Evolutionary conservation across 345 rosid species (phyloP).

Genomic region (Eucalyptus sp.): DNA sequence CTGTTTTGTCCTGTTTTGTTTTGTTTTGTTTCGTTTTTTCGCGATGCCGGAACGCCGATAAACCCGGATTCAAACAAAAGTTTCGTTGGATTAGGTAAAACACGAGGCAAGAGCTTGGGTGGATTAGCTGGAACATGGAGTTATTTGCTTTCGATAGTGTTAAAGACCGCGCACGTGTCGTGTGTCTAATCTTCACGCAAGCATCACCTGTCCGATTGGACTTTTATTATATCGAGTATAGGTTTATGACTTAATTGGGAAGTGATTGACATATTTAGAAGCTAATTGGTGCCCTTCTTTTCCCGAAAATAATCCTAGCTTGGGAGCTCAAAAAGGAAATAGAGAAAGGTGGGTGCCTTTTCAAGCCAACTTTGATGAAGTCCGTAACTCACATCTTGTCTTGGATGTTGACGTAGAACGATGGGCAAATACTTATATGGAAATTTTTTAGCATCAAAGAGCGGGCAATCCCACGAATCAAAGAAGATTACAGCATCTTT

Average conservation of each 20-base stretch:
- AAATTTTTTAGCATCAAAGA: accelerated
- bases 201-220: background rate
- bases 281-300: background rate
- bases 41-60: no score
- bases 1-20: background rate
- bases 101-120: background rate
- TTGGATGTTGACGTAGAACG: background rate
- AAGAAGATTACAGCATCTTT: no score
- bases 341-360: background rate
- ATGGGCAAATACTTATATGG: no score
- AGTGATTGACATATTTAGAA: background rate
- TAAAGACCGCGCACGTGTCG: background rate
- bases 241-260: background rate
- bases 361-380: background rate
- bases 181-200: background rate
- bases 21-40: background rate
- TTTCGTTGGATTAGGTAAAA: background rate
- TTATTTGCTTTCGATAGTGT: background rate
- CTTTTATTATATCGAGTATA: background rate
- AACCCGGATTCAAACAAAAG: background rate
- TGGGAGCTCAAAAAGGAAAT: background rate
- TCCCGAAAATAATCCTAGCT: background rate
- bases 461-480: accelerated
- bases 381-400: background rate
- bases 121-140: background rate